A percentile compares a stretch with the other conserved stretches of the same genome.
Evolutionary conservation across 306 rosid genomes (phyloP).

Genomic region (Cucurbita moschata): DNA sequence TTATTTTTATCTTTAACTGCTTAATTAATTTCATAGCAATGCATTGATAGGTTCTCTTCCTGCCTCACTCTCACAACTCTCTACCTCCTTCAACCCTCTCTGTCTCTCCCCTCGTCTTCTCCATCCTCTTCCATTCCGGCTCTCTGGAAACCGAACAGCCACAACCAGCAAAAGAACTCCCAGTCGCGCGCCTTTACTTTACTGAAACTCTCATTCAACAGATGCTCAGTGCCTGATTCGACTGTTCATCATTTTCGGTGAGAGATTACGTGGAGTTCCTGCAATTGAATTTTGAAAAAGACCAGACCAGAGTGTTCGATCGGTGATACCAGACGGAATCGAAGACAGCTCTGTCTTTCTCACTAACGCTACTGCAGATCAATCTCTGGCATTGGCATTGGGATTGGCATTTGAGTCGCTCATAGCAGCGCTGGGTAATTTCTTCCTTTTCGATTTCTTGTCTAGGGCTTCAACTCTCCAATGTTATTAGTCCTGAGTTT

Average conservation of each 20-base stretch:
- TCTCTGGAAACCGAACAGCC: background rate
- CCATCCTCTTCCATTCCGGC: background rate
- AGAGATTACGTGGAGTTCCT: background rate
- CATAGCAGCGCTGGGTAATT: background rate
- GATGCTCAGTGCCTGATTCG: background rate
- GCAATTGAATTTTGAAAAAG: background rate
- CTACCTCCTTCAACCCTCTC: background rate
- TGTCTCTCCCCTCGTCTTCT: background rate
- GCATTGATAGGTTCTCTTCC: background rate
- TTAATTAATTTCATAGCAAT: too few relatives aligned
- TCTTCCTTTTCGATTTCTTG: background rate
- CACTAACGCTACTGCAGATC: background rate
- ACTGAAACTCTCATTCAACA: background rate
- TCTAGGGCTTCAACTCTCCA: background rate
- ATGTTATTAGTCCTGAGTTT: background rate
- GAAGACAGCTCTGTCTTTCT: background rate
- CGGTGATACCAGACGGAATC: background rate
- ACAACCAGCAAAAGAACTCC: background rate
- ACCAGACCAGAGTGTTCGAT: background rate
- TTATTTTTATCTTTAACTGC: too few relatives aligned
- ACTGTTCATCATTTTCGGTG: background rate
- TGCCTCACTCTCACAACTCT: background rate
- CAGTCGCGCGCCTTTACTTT: background rate
- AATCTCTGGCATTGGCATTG: background rate
- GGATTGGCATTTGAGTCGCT: background rate